Base-by-base conservation (phyloP, 495 filamentous ascomycete species). In the Podospora didyma region DNA sequence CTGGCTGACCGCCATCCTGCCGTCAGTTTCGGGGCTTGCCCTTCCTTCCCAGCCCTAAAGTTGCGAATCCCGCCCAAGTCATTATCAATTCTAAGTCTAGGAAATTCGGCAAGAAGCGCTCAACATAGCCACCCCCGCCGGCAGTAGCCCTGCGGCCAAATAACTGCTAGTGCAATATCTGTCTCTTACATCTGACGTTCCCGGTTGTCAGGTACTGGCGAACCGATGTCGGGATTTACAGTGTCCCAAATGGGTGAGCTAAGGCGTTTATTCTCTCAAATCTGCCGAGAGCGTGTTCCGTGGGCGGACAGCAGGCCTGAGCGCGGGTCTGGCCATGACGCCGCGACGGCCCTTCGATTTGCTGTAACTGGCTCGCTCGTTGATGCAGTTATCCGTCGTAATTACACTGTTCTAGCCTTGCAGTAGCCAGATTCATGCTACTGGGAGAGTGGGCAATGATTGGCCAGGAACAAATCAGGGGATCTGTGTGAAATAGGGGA, bases 401-500 rank as follows among this genome's bases (percentile, higher is more conserved):
- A 60, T 60, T 48, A 45, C 20, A 42, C 49, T 28, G 23, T 42
- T 37, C 19, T 26, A 17, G 12, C 46, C 46, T 23, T 23, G 10
- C 20, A 19, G 42, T 49, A 51, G 37, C 14, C 52, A 21, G 48
- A 3, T 49, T 49, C 24, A 49, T 49, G 46, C 46, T 24, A 46
- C 51, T 44, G 24, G 42, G 53, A 16, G 26, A n/a, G 31, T 3
- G 20, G 49, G 12, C 31, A 14, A 51, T 62, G 63, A 66, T 66
- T 66, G 60, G 63, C n/a, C 42, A 24, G n/a, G 16, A 47, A 12
- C 12, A 5, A 37, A 37, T 31, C 26, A 31, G 21, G 23, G 46
- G 20, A 47, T 47, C 45, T 66, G 63, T 59, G 45, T 45, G 54
- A 26, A 56, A 62, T 53, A 66, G 63, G 63, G 54, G 63, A 41